Percentiles rank a stretch among this genome's conserved stretches.
Conservation (phyloP, 148 eudicot genomes). For the Camellia sinensis region DNA sequence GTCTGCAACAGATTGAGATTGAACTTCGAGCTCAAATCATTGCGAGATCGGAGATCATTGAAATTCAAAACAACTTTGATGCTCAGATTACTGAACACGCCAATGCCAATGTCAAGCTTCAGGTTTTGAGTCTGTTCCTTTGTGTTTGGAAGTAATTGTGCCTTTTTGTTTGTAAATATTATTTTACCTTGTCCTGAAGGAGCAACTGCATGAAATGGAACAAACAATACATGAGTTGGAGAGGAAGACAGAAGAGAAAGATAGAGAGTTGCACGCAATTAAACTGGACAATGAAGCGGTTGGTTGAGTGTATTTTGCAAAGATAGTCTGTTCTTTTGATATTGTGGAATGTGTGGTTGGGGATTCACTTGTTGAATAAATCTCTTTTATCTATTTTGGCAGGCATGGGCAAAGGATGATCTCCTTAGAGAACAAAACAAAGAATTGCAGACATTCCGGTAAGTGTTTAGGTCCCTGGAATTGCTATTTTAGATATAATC, state of each 20-base stretch:
- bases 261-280: slow-evolving; percentile 79
- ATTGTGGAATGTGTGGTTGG: background rate
- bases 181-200: slow-evolving; percentile 41
- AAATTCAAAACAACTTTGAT: slow-evolving; percentile 58
- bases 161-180: background rate
- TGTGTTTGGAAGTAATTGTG: no score
- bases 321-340: background rate
- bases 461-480: background rate
- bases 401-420: slow-evolving; percentile 99
- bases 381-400: slow-evolving; percentile 13
- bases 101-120: slow-evolving; percentile 52
- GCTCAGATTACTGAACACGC: slow-evolving; percentile 62
- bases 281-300: slow-evolving; percentile 87
- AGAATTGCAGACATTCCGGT: slow-evolving; percentile 84
- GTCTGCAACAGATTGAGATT: slow-evolving; percentile 73
- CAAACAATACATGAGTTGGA: slow-evolving; percentile 62
- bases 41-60: slow-evolving; percentile 60
- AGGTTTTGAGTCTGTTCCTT: slow-evolving; percentile 40
- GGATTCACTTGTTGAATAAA: background rate
- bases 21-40: slow-evolving; percentile 73
- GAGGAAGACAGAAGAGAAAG: slow-evolving; percentile 75
- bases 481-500: background rate
- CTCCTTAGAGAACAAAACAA: slow-evolving; percentile 84
- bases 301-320: slow-evolving; percentile 18
- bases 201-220: slow-evolving; percentile 76